Conservation (phyloP, 208 protist genomes). For the Balamuthia mandrillaris region DNA sequence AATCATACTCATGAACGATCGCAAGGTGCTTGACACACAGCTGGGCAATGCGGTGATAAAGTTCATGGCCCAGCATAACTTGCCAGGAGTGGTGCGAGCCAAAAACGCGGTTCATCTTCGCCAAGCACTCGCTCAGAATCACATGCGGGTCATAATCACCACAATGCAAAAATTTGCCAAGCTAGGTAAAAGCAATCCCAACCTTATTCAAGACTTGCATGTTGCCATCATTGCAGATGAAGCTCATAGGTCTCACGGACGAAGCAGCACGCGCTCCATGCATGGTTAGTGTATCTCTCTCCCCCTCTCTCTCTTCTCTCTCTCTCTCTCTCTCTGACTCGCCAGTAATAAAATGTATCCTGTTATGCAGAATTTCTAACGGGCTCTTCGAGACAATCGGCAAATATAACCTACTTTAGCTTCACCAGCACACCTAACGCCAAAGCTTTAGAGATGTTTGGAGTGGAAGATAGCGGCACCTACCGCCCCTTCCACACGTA, state of each 20-base stretch:
- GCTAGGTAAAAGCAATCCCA: background rate
- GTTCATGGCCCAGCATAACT: background rate
- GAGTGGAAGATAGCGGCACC: background rate
- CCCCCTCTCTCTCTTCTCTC: background rate
- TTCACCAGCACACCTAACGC: constrained; percentile 33
- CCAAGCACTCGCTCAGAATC: background rate
- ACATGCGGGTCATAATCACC: constrained; percentile 23
- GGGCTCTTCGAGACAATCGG: constrained; percentile 25
- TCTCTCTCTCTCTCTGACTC: background rate
- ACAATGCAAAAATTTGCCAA: constrained; percentile 40
- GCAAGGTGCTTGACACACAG: constrained; percentile 32
- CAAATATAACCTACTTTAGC: constrained; percentile 5
- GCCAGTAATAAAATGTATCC: background rate
- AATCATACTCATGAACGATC: constrained; percentile 32
- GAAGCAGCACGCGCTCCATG: constrained; percentile 25
- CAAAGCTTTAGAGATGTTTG: constrained; percentile 28
- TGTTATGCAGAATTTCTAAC: constrained; percentile 27
- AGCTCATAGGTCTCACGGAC: constrained; percentile 20
- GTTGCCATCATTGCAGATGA: constrained; percentile 26
- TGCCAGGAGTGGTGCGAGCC: background rate
- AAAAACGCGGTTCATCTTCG: background rate
- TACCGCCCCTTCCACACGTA: constrained; percentile 16
- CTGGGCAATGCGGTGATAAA: constrained; percentile 18
- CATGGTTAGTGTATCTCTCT: background rate
- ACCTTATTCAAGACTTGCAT: background rate